Percentiles rank a stretch among this genome's conserved stretches.
These are phyloP conservation scores for Amoebophrya sp. DNA, from an alignment of 169 alveolate genomes.

Conservation along the genomic window DNA sequence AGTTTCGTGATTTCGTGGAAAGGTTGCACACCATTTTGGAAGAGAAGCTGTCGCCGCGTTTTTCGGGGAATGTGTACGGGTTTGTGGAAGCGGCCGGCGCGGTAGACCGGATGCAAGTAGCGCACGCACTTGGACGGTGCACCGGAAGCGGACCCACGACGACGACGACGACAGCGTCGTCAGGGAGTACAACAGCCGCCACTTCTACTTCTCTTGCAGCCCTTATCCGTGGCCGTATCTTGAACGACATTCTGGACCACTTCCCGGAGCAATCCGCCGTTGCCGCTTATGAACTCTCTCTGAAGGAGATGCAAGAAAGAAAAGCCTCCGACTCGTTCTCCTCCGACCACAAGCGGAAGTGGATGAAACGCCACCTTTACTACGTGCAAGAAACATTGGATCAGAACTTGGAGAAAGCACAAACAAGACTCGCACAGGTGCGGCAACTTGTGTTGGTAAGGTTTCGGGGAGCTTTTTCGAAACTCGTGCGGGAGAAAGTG, in stretches of 20 bases:
- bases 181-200: too few relatives aligned
- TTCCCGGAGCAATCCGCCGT: neutral
- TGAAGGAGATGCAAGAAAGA: neutral
- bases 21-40: too few relatives aligned
- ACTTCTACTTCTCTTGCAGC: too few relatives aligned
- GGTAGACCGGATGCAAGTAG: neutral
- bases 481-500: neutral
- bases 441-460: neutral
- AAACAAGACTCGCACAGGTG: neutral
- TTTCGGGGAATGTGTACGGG: neutral
- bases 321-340: neutral
- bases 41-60: neutral
- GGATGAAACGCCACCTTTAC: neutral
- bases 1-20: neutral
- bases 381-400: neutral
- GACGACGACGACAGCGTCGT: too few relatives aligned
- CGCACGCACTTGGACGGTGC: neutral
- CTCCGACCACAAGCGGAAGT: neutral
- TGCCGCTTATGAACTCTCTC: neutral
- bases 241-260: neutral
- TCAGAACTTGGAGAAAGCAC: neutral
- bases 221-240: too few relatives aligned
- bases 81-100: neutral
- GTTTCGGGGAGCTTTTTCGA: neutral
- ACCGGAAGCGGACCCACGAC: neutral